Base-by-base conservation (phyloP, 1,284 basidiomycete species). In the Moesziomyces sp. region DNA sequence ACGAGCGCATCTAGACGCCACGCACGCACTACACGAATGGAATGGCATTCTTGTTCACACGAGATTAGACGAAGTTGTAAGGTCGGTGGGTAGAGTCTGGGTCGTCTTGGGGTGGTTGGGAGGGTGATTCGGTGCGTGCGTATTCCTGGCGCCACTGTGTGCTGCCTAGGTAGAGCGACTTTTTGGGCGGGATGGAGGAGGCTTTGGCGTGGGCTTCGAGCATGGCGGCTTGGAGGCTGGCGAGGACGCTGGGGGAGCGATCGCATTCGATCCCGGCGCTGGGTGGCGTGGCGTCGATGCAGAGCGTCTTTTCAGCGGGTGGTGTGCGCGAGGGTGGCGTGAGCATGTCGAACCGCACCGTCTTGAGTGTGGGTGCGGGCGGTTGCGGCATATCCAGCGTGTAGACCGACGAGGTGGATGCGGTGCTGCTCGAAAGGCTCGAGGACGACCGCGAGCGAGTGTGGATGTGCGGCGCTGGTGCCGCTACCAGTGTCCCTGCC, bases 1-100 rank as follows among this genome's bases (percentile, higher is more conserved):
- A 93, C 82, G 92, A 93, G 86, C 88, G 91, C 44, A 85, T 91
- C 40, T 77, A 40, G 35, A 13, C 10, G 11, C 6, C 30, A 34
- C 13, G 30, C 30, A 34, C 11, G 30, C 1, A 4, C 10, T 13
- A 3, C 30, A 13, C 2, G 30, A 34, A 34, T 21, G 21, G 5
- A 34, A 34, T 34, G 35, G 35, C 24, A 34, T 18, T 34, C 18
- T 21, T 21, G 21, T 21, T 21, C 34, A 43, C 35, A 30, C 30
- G 3, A 26, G 24, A 26, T 42, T 26, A 67, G 43, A 68, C 51
- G 24, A 68, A 68, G 50, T 51, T 14, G 42, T 61, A 68, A 6
- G 65, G 58, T 38, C 65, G 40, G 9, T 16, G 38, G 16, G 38
- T 2, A 4, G 38, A 40, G 38, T 40, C 38, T 40, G 38, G 38